Conservation (phyloP, 1,284 basidiomycete genomes). For the Ustilago sp. region DNA sequence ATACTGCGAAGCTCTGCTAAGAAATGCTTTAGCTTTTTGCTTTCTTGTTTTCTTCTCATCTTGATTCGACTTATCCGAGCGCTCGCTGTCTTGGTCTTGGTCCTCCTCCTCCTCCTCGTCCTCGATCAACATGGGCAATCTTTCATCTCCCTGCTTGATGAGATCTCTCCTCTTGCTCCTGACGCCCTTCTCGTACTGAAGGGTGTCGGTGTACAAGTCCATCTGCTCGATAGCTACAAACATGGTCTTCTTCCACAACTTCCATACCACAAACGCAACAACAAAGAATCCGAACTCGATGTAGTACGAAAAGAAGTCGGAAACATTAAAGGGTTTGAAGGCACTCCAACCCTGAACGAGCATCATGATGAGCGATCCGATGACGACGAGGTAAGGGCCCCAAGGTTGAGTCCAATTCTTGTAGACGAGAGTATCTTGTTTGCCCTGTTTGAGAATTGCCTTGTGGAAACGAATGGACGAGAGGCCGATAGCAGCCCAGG, state of each 20-base stretch:
- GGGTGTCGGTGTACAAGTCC: constrained; percentile 60
- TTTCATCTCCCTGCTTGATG: constrained; percentile 23
- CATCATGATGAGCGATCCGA: constrained; percentile 57
- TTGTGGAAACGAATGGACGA: constrained; percentile 81
- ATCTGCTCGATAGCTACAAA: constrained; percentile 56
- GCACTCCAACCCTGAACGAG: constrained; percentile 66
- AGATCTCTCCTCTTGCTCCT: constrained; percentile 28
- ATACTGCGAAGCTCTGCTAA: constrained; percentile 35
- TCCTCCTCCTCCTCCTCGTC: constrained; percentile 28
- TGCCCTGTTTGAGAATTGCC: constrained; percentile 75
- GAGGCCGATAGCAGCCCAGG: constrained; percentile 84
- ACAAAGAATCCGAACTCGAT: constrained; percentile 66
- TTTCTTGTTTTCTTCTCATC: constrained; percentile 11
- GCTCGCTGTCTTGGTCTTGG: neutral
- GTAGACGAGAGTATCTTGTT: constrained; percentile 70
- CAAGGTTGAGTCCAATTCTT: constrained; percentile 72
- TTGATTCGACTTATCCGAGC: constrained; percentile 7
- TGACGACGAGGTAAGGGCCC: constrained; percentile 57
- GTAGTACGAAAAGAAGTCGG: constrained; percentile 71
- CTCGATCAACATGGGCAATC: constrained; percentile 34
- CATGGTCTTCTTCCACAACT: constrained; percentile 49
- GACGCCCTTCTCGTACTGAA: constrained; percentile 40
- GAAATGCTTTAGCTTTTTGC: constrained; percentile 23
- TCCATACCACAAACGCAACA: constrained; percentile 40
- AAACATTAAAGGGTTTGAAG: constrained; percentile 48